Conservation (phyloP, 2,329 filamentous ascomycete genomes). For the Trichophyton equinum region DNA sequence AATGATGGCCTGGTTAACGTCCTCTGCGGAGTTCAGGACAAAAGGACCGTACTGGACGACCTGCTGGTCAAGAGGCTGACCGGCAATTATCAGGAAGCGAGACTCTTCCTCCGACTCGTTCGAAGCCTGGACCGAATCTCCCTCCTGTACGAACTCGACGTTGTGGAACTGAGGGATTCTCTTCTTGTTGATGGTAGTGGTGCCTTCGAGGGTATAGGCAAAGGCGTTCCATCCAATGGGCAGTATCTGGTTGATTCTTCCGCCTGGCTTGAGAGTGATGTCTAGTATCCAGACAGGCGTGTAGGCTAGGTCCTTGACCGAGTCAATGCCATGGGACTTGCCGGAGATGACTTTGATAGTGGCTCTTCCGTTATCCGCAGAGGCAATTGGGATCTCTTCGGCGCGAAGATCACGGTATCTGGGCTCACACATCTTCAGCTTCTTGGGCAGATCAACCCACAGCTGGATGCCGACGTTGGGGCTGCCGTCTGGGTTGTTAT, state of each 20-base stretch:
- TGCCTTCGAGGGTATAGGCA: conserved; percentile 69
- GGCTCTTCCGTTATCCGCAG: conserved; percentile 59
- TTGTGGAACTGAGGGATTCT: conserved; percentile 65
- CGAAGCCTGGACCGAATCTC: conserved; percentile 60
- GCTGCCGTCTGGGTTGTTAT: conserved; percentile 59
- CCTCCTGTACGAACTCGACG: conserved; percentile 70
- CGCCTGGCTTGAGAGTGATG: conserved; percentile 66
- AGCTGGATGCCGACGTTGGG: conserved; percentile 81
- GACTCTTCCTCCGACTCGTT: conserved; percentile 48
- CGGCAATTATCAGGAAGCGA: conserved; percentile 55
- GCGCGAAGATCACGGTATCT: conserved; percentile 77
- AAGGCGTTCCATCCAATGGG: conserved; percentile 83
- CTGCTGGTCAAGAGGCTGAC: conserved; percentile 65
- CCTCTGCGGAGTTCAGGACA: conserved; percentile 59
- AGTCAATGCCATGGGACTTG: conserved; percentile 69
- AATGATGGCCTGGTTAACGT: conserved; percentile 62
- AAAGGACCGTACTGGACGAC: conserved; percentile 79
- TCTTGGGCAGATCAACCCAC: conserved; percentile 73
- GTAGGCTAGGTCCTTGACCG: conserved; percentile 80
- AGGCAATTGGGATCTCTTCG: conserved; percentile 64
- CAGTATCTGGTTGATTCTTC: conserved; percentile 59
- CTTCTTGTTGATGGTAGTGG: conserved; percentile 47
- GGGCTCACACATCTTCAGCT: conserved; percentile 79
- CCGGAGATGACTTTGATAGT: conserved; percentile 84
- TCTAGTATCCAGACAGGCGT: conserved; percentile 96